Evolutionary conservation across 441 rosid species (phyloP).

Genomic region (Mallotus japonicus): DNA sequence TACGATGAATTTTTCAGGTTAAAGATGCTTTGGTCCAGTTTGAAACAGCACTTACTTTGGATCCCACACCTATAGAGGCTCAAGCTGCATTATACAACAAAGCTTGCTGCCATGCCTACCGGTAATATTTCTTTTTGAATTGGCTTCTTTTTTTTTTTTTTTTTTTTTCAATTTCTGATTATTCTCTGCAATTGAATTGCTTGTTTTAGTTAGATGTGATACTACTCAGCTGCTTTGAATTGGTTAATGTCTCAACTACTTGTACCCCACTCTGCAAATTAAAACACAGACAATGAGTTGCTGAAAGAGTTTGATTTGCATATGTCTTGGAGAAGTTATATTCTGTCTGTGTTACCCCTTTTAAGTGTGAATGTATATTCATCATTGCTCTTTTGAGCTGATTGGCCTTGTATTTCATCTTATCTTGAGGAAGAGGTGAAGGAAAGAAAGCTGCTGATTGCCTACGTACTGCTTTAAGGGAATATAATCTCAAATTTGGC

Average conservation of each 20-base stretch:
- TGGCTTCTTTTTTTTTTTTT: not conserved
- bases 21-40: slow-evolving; percentile 82
- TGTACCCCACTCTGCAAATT: not conserved
- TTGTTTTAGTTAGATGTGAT: slow-evolving; percentile 1
- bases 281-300: not conserved
- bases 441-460: slow-evolving; percentile 84
- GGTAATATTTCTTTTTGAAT: slow-evolving; percentile 34
- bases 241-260: not conserved
- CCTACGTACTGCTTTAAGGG: slow-evolving; percentile 74
- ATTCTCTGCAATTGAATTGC: not conserved
- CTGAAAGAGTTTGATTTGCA: not conserved
- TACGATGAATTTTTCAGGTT: slow-evolving; percentile 52
- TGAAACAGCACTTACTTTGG: slow-evolving; percentile 72
- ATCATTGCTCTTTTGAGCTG: slow-evolving; percentile 6
- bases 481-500: slow-evolving; percentile 82
- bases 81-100: slow-evolving; percentile 94
- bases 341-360: not conserved
- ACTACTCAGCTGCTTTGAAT: not conserved
- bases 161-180: not conserved
- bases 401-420: slow-evolving; percentile 22
- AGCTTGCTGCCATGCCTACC: slow-evolving; percentile 90
- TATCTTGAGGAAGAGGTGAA: slow-evolving; percentile 65
- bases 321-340: slow-evolving; percentile 3
- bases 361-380: slow-evolving; percentile 1
- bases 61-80: slow-evolving; percentile 72